Conservation (phyloP, 805 yeast genomes). For the Schizosaccharomyces japonicus region DNA sequence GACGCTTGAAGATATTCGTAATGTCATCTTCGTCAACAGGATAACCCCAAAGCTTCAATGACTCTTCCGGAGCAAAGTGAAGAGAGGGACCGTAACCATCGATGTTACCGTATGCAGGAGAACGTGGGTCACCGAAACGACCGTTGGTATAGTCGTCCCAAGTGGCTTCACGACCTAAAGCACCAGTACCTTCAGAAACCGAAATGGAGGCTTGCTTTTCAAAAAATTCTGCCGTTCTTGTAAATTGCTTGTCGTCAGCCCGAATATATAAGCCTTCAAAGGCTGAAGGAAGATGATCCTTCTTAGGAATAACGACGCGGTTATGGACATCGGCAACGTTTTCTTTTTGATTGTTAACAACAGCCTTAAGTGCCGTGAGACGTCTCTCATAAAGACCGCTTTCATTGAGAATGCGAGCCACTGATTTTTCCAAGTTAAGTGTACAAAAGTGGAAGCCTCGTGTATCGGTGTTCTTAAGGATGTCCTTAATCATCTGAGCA, state of each 20-base stretch:
- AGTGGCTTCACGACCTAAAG: conserved; percentile 36
- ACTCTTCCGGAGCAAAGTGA: conserved; percentile 43
- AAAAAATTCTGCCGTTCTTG: no score
- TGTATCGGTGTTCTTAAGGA: conserved; percentile 29
- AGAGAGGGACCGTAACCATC: conserved; percentile 91
- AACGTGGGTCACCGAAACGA: conserved; percentile 92
- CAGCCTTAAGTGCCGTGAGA: not conserved
- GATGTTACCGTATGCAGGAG: conserved; percentile 95
- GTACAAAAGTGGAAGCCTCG: conserved; percentile 83
- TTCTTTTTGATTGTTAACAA: conserved; percentile 19
- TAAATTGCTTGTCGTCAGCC: no score
- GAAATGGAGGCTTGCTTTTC: conserved; percentile 23
- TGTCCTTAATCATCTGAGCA: conserved; percentile 34
- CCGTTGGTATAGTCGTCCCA: conserved; percentile 99
- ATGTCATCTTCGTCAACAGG: conserved; percentile 42
- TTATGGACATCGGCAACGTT: not conserved
- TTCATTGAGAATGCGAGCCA: conserved; percentile 56
- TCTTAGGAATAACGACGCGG: not conserved
- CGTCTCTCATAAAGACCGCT: conserved; percentile 24
- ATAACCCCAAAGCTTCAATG: conserved; percentile 68
- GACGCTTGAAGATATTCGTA: conserved; percentile 37
- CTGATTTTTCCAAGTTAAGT: conserved; percentile 72
- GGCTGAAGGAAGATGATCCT: not conserved
- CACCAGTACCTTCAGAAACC: conserved; percentile 64
- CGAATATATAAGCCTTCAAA: not conserved